Conservation (phyloP, 257 asterid species). For the Orobanche coerulescens region DNA sequence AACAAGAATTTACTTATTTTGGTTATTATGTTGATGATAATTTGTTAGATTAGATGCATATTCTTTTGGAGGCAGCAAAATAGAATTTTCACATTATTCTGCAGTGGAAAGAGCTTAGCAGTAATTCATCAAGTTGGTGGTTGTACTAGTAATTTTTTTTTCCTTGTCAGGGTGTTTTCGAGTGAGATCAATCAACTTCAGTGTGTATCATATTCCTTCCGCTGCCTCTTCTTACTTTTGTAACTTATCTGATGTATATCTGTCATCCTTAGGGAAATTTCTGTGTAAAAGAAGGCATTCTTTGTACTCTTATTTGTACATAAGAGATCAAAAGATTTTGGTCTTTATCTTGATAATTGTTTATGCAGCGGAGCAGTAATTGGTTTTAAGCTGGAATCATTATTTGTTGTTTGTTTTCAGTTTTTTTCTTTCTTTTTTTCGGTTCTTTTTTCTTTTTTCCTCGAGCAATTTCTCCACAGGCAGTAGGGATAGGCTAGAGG, state of each 20-base stretch:
- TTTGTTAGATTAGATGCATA: constrained; percentile 44
- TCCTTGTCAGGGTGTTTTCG: constrained; percentile 29
- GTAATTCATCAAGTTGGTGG: constrained; percentile 31
- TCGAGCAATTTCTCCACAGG: neutral
- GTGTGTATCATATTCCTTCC: constrained; percentile 17
- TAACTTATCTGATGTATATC: constrained; percentile 42
- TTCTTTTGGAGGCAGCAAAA: constrained; percentile 64
- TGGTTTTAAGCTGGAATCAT: neutral
- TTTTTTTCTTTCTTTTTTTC: too few relatives aligned
- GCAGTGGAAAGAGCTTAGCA: constrained; percentile 36
- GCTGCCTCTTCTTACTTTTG: constrained; percentile 21
- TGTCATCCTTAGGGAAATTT: constrained; percentile 31
- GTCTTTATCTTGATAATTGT: constrained; percentile 7
- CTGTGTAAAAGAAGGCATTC: constrained; percentile 38
- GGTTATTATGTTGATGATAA: constrained; percentile 25
- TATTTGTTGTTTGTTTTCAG: neutral
- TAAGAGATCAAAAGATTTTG: constrained; percentile 32
- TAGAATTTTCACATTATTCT: constrained; percentile 35
- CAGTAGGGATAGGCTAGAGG: neutral
- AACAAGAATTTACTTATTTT: constrained; percentile 28
- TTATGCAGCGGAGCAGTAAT: neutral
- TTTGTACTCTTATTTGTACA: constrained; percentile 50
- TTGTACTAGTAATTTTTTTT: constrained; percentile 22
- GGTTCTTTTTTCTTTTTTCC: too few relatives aligned
- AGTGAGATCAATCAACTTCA: constrained; percentile 38